Base-by-base conservation (phyloP, 2,329 filamentous ascomycete genomes). In the Neonectria hederae region DNA sequence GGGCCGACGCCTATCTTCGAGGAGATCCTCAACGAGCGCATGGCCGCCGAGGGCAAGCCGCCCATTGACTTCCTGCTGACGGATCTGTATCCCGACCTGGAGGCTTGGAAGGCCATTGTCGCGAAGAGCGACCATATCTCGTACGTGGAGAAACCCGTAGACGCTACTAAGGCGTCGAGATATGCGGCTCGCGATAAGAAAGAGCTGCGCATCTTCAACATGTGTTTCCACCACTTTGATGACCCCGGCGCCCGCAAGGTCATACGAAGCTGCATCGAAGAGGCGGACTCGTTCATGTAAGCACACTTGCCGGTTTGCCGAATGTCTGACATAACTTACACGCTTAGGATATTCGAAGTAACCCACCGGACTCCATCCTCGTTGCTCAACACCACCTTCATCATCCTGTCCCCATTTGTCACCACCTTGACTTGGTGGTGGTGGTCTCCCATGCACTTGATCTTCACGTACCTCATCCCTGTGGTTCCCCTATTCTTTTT, bases 151-250 rank as follows among this genome's bases (percentile, higher is more conserved):
- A 68, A 63, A 48, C 69, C 69, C 0, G 65, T 69, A 0, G 69
- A 71, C 43, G 69, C 69, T 2, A 70, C 69, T 0, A 67, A 65
- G 42, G 65, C 69, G 4, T 43, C 28, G 6, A 64, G 67, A 17
- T 67, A 69, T 40, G 59, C 66, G 4, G 53, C 63, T 0, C 55
- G 59, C 17, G 66, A 68, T 19, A 69, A 71, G 55, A 71, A 71
- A 30, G 69, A 71, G 49, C 45, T 69, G 51, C 56, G 69, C 11
- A 70, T 71, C 9, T 71, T 71, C 58, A 71, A 69, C 62, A 68
- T 71, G 69, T 71, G 68, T 53, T 70, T 70, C 49, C 69, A 71
- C 46, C 69, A 71, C 49, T 71, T 71, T 49, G 67, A 71, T 30
- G 69, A 71, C 17, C 57, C 55, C 11, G 69, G 68, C n/a, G 68